Evolutionary conservation across 192 early-diverging fungal species (phyloP).

Genomic region (Pilaira anomala): DNA sequence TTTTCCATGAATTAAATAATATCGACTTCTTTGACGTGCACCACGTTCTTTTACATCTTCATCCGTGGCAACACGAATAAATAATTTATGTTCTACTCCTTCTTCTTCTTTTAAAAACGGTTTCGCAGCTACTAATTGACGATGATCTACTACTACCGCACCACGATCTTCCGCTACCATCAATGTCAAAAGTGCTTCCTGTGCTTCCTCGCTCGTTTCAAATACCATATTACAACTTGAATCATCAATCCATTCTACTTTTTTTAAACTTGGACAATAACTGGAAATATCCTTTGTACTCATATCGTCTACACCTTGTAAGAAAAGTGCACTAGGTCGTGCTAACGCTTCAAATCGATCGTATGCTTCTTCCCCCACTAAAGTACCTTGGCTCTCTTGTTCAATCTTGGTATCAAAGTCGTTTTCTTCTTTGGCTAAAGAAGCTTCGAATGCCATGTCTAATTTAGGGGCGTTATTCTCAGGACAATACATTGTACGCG

Average conservation of each 20-base stretch:
- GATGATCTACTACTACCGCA: conserved; percentile 4
- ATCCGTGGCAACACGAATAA: conserved; percentile 29
- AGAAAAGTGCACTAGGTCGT: conserved; percentile 34
- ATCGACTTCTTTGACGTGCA: conserved; percentile 39
- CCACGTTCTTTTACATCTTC: conserved; percentile 40
- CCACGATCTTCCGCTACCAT: conserved; percentile 12
- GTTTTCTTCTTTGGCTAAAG: too few relatives aligned
- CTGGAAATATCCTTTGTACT: conserved; percentile 42
- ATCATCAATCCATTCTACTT: conserved; percentile 51
- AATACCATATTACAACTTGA: conserved; percentile 35
- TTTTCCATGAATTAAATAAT: conserved; percentile 40
- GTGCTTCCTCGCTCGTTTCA: neutral
- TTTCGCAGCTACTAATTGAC: neutral
- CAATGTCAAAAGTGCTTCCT: neutral
- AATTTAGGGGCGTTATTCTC: too few relatives aligned
- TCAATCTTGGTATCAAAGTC: too few relatives aligned
- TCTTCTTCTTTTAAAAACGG: neutral
- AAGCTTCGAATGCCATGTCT: too few relatives aligned
- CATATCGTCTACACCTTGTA: conserved; percentile 48
- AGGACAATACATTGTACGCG: too few relatives aligned
- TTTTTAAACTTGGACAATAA: conserved; percentile 40
- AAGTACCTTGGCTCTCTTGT: too few relatives aligned
- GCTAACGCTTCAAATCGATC: neutral
- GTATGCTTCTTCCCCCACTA: neutral
- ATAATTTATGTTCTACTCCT: neutral